phyloP scores from a whole-genome alignment of 805 yeast genomes.

The Teunomyces lycoperdinae region DNA sequence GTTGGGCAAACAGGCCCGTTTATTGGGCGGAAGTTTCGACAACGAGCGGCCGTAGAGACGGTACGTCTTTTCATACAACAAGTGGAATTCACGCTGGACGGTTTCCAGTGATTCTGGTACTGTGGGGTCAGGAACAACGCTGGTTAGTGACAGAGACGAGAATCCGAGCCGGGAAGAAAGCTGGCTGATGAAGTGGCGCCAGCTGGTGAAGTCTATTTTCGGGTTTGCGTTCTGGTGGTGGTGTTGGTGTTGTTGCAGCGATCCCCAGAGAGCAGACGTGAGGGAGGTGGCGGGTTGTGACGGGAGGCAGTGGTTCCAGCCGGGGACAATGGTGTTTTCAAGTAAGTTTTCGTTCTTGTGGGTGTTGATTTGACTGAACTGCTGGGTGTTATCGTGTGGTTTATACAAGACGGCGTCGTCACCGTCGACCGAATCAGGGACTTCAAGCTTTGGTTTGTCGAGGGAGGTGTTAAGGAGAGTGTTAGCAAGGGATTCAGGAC shows the following conservation, averaged over 20 bases:
- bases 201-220: constrained; percentile 30
- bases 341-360: constrained; percentile 42
- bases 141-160: constrained; percentile 26
- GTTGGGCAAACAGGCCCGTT: constrained; percentile 40
- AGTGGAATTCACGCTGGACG: constrained; percentile 31
- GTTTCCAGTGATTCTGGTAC: constrained; percentile 11
- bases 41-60: constrained; percentile 37
- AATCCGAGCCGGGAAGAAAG: constrained; percentile 36
- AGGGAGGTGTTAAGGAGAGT: constrained; percentile 5
- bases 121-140: constrained; percentile 18
- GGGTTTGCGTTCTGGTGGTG: no score
- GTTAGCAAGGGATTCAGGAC: no score
- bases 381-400: constrained; percentile 39
- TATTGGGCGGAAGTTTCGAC: constrained; percentile 32
- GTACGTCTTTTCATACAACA: constrained; percentile 35
- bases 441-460: not conserved
- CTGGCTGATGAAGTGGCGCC: constrained; percentile 34
- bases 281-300: constrained; percentile 15
- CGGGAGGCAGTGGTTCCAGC: constrained; percentile 40
- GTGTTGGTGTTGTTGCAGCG: constrained; percentile 7
- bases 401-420: constrained; percentile 46
- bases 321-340: constrained; percentile 42
- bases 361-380: constrained; percentile 41
- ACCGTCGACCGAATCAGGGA: not conserved
- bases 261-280: constrained; percentile 21